Base-by-base conservation (phyloP, 257 asterid species). In the Solanum pimpinellifolium region DNA sequence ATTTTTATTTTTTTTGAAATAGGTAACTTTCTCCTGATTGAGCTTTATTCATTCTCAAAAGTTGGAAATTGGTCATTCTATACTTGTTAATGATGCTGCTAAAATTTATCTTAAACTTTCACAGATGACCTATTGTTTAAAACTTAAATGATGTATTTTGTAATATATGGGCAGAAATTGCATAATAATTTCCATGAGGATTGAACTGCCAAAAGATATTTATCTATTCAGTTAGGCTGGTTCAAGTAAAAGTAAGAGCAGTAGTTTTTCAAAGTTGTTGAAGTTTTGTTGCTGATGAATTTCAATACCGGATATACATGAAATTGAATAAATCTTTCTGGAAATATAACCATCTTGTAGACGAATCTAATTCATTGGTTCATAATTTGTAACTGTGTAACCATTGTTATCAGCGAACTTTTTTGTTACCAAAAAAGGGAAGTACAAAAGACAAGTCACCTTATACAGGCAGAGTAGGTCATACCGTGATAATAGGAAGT, bases 401-500 rank as follows among this genome's bases (percentile, higher is more conserved):
- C 41, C 49, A 27, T 27, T 14, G 84, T 47, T 46, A 80, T 80
- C 85, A 31, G 85, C 20, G 0, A 81, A 29, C 10, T 12, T 81
- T 81, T 18, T 29, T 81, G 20, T 81, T 18, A 49, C 85, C 46
- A 49, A 52, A 20, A 47, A 47, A 21, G 15, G 42, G 60, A 80
- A 13, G 42, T 20, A 31, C 29, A 81, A 20, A 81, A 49, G 46
- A 18, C 85, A 49, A 49, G 47, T 20, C 85, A 81, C 46, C 69
- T 49, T 35, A 18, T 20, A 49, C 29, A 49, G 31, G 31, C 4
- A 23, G 46, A 10, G 68, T 29, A 77, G 73, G 23, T 70, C 85
- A 89, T 94, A 96, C 99, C 95, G 92, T 95, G 90, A 96, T 31
- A 42, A 95, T 94, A 85, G 98, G 96, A 87, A 96, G 98, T 87